phyloP scores from a whole-genome alignment of 148 eudicot genomes.

The Chenopodium formosanum region DNA sequence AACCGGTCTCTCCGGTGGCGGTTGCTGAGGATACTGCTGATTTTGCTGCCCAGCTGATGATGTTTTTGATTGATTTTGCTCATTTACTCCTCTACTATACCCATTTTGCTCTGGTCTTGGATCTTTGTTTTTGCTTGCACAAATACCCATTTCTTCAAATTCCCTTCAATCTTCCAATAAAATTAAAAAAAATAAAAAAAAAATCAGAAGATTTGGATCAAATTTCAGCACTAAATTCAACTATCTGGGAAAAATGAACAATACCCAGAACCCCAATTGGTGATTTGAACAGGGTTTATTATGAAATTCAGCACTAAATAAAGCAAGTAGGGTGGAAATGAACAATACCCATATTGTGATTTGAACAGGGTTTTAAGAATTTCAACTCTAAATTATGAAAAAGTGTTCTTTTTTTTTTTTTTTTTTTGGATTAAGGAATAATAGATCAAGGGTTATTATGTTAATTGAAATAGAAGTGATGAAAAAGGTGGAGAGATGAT shows the following conservation, averaged over 20 bases:
- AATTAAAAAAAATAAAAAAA: too few relatives aligned
- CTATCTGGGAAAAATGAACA: not conserved
- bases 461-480: not conserved
- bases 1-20: conserved; percentile 21
- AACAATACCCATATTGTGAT: conserved; percentile 19
- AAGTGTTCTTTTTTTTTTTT: too few relatives aligned
- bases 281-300: not conserved
- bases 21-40: conserved; percentile 20
- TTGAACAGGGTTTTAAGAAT: not conserved
- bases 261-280: conserved; percentile 10
- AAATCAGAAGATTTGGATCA: conserved; percentile 12
- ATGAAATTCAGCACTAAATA: not conserved
- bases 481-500: not conserved
- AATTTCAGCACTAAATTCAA: not conserved
- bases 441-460: conserved; percentile 1
- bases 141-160: conserved; percentile 50
- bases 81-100: conserved; percentile 25
- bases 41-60: conserved; percentile 16
- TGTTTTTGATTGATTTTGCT: conserved; percentile 30
- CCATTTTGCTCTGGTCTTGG: conserved; percentile 26
- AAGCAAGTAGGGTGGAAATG: not conserved
- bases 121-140: conserved; percentile 48
- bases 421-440: not conserved
- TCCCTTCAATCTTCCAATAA: not conserved
- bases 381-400: not conserved